Base-by-base conservation (phyloP, 2,329 filamentous ascomycete genomes). In the Talaromyces rugulosus region DNA sequence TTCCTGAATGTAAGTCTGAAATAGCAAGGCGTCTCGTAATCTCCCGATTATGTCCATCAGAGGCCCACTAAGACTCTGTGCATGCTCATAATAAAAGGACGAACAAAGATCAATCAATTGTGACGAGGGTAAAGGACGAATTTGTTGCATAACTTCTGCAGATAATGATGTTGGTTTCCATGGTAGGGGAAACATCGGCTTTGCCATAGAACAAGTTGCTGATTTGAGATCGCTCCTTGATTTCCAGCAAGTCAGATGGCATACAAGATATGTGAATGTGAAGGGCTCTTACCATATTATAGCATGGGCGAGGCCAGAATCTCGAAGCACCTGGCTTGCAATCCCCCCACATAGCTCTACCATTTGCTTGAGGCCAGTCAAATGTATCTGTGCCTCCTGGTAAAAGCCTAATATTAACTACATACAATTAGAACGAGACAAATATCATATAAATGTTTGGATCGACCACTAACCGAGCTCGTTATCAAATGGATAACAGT, bases 321-420 rank as follows among this genome's bases (percentile, higher is more conserved):
- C 64, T 47, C 66, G 66, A 28, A 73, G 69, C 56, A 66, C 68
- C 18, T 69, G 62, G 44, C 67, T 59, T 31, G 62, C 62, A 52
- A 75, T 71, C 2, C 73, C 73, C 33, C 75, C 74, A 5, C 75
- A 71, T n/a, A 74, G 63, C 4, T 74, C 71, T 12, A 78, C 73
- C 71, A 78, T 75, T 11, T 67, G 69, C 60, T 71, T 72, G 11
- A 79, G 67, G 3, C 75, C 75, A 34, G 68, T 66, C 8, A 78
- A 66, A 63, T 80, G 77, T 27, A 78, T 72, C 44, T 68, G 69
- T 16, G 73, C 73, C 66, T 78, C 75, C 44, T 71, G 69, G 58
- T 77, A 77, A 40, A 74, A 66, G 9, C 74, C 76, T 54, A 75
- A 68, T 23, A 77, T 74, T 56, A 76, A 63, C 74, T 76, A 36